Base-by-base conservation (phyloP, 2,329 filamentous ascomycete species). In the Saccharata proteae region DNA sequence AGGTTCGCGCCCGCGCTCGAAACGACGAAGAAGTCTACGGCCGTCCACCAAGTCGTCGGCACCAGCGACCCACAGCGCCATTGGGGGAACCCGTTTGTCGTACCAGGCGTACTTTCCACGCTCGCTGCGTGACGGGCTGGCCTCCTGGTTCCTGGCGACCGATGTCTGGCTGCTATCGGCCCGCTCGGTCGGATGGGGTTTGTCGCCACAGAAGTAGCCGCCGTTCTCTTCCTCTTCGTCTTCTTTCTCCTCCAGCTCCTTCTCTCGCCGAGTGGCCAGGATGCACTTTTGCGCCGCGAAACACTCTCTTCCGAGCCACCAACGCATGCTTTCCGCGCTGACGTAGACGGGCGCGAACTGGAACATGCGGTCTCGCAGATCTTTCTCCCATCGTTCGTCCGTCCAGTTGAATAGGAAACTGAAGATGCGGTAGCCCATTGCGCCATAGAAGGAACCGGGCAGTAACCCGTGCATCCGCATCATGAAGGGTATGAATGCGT, bases 401-500 rank as follows among this genome's bases (percentile, higher is more conserved):
- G 72, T 75, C 86, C 88, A 96, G 48, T 78, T 69, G 53, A 96
- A 94, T 1, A 96, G 62, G 47, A 86, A 93, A 0, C 77, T 79
- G 45, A 94, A 94, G 3, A 94, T 82, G 28, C 75, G 74, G 55
- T 94, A 96, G 3, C 84, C 86, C 44, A 93, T 67, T 46, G 71
- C 74, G 5, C 83, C 84, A 46, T 92, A 94, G 5, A 90, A 42
- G 0, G 55, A 59, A 0, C 77, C 64, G 0, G 77, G 72, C 3
- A 93, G 52, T 3, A 76, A 40, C 0, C 56, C 53, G 45, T 90
- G 84, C 67, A 88, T 83, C 5, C 67, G 67, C 77, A 93, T 83
- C 86, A 94, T 94, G 41, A 90, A 65, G 0, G 86, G 86, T 26
- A 96, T 93, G 52, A 94, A 94, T 0, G 82, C 75, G 49, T 93